Conservation (phyloP, 805 yeast species). For the Saturnispora mendoncae region DNA sequence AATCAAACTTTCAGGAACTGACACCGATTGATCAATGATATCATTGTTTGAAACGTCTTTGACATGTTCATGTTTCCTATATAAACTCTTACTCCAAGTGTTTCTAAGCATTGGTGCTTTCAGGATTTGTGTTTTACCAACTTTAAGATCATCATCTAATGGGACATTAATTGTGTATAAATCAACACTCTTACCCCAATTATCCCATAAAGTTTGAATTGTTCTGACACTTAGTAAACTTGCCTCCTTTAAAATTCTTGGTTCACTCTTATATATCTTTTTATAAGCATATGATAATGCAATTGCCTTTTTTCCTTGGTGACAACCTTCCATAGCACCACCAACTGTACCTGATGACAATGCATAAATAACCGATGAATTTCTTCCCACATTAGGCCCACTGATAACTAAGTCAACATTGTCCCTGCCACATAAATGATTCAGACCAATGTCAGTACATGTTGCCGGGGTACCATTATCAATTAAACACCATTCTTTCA, state of each 20-base stretch:
- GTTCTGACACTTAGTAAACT: slow-evolving; percentile 58
- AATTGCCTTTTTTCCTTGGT: slow-evolving; percentile 59
- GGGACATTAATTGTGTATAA: slow-evolving; percentile 84
- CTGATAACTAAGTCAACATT: slow-evolving; percentile 81
- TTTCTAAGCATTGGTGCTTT: slow-evolving; percentile 79
- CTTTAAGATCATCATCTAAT: slow-evolving; percentile 41
- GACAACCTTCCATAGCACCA: slow-evolving; percentile 90
- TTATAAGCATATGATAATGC: slow-evolving; percentile 85
- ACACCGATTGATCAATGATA: slow-evolving; percentile 39
- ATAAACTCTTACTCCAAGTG: slow-evolving; percentile 48
- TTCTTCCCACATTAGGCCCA: slow-evolving; percentile 95
- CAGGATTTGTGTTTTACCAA: slow-evolving; percentile 49
- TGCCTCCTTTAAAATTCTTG: slow-evolving; percentile 49
- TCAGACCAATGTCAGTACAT: slow-evolving; percentile 82
- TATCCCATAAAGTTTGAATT: slow-evolving; percentile 45
- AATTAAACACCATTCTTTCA: slow-evolving; percentile 76
- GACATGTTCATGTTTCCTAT: slow-evolving; percentile 13
- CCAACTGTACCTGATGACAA: slow-evolving; percentile 94
- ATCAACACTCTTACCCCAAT: slow-evolving; percentile 56
- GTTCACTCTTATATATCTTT: slow-evolving; percentile 37
- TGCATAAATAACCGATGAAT: slow-evolving; percentile 80
- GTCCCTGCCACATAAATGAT: slow-evolving; percentile 47
- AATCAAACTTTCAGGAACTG: slow-evolving; percentile 30
- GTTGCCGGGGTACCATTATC: slow-evolving; percentile 92
- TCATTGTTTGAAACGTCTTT: slow-evolving; percentile 23